Conservation (phyloP, 73 alveolate species). For the Halteria grandinella region DNA sequence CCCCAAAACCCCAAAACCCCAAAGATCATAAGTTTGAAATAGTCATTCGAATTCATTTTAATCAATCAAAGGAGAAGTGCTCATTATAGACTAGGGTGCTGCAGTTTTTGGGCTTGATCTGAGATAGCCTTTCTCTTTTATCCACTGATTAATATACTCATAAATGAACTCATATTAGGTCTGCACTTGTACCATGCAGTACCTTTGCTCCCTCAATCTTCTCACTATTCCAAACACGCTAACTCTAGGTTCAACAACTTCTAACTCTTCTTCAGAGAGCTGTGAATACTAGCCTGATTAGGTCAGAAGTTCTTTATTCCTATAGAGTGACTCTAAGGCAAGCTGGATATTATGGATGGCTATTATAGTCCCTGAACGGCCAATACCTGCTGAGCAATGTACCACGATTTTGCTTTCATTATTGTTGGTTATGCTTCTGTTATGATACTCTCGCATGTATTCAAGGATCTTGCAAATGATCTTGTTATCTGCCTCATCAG, state of each 20-base stretch:
- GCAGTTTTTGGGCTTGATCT: too few species aligned
- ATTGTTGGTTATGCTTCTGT: conserved; percentile 34
- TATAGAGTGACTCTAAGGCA: background rate
- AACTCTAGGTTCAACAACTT: conserved; percentile 67
- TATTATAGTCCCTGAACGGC: conserved; percentile 96
- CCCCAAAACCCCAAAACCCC: too few species aligned
- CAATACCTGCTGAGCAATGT: conserved; percentile 98
- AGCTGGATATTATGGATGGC: conserved; percentile 62
- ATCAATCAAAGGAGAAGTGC: too few species aligned
- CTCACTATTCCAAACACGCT: conserved; percentile 92
- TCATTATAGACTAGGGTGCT: too few species aligned
- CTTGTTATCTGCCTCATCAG: conserved; percentile 75
- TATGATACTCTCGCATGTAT: conserved; percentile 11
- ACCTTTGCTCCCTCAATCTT: conserved; percentile 95
- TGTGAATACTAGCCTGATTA: background rate
- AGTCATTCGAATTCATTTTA: too few species aligned
- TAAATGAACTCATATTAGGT: conserved; percentile 88
- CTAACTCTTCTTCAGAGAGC: conserved; percentile 5
- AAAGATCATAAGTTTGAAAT: too few species aligned
- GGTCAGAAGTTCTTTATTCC: background rate
- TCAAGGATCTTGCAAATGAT: conserved; percentile 67
- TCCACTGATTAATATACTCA: too few species aligned
- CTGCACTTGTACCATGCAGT: conserved; percentile 90
- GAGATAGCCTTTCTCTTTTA: too few species aligned
- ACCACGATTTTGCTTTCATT: conserved; percentile 76